Base-by-base conservation (phyloP, 176 grass and related monocot species). In the Ensete ventricosum region DNA sequence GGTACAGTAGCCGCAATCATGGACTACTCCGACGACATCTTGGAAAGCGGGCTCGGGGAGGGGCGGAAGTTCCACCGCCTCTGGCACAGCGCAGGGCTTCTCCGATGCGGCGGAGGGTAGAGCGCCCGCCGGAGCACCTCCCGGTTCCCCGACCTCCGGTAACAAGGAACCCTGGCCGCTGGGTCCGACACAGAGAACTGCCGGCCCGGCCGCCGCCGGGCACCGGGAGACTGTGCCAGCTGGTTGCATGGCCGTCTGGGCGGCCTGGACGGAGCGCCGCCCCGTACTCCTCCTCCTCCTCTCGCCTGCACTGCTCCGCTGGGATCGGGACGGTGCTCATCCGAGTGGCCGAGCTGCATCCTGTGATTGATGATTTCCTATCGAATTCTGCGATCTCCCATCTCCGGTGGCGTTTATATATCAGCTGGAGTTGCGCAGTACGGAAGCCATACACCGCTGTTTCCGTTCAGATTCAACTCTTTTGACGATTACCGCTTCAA, bases 121-220 rank as follows among this genome's bases (percentile, higher is more conserved):
- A 96, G 86, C 68, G 82, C 88, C 69, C 92, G 80, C 52, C 86
- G 70, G 59, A 96, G 78, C 79, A 96, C 71, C 84, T 96, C 92
- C 70, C 89, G 75, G 80, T 75, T 80, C 12, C 53, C 77, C 6
- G 82, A 72, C 14, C 55, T 22, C 62, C 67, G 71, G 19, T 67
- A 29, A 21, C 64, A 50, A 1, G 57, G 17, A 11, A 8, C n/a
- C 69, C 59, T 57, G 63, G 75, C 24, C 53, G 55, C 16, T 13
- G 65, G 22, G 55, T 17, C 34, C 0, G 34, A 43, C 5, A 43
- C 34, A 43, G 4, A 43, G 34, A 0, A 43, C 34, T 52, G 72
- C 52, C 1, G 74, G 81, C 8, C 34, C 8, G 17, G 9, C 48
- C 67, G 67, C 67, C 67, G 29, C 67, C 67, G 48, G 17, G 8